Evolutionary conservation across 208 protist genomes (phyloP).

Genomic region (Entamoeba histolytica): DNA sequence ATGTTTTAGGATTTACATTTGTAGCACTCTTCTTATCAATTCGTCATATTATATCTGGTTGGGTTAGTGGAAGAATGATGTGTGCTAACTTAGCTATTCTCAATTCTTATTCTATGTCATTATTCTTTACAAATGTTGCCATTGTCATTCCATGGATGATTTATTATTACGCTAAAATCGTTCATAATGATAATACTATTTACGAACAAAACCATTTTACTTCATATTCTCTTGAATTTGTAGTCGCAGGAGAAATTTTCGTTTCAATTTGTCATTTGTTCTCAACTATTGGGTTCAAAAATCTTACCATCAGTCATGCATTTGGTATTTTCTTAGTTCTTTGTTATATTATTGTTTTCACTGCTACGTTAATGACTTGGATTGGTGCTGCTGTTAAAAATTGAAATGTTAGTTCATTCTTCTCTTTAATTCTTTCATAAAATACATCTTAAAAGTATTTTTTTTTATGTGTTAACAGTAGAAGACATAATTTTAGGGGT

Average conservation of each 20-base stretch:
- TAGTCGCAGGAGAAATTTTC: not conserved
- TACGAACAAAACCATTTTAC: not conserved
- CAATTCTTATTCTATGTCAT: not conserved
- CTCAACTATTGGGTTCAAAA: not conserved
- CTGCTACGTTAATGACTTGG: not conserved
- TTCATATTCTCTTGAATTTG: not conserved
- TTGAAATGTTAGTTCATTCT: too few relatives aligned
- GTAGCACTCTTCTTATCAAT: not conserved
- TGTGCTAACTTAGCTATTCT: not conserved
- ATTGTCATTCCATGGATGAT: not conserved
- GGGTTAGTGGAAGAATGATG: not conserved
- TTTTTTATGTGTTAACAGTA: too few relatives aligned
- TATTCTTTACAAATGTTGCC: not conserved
- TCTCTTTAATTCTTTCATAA: too few relatives aligned
- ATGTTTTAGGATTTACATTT: not conserved
- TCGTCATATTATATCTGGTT: not conserved
- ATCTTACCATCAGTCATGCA: not conserved
- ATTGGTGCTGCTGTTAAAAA: not conserved
- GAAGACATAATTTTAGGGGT: too few relatives aligned
- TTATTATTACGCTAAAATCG: not conserved
- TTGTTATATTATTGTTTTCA: not conserved
- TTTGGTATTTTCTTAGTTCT: not conserved
- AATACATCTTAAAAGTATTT: too few relatives aligned
- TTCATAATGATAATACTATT: not conserved
- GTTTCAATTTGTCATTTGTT: not conserved